Evolutionary conservation across 1,139 yeast genomes (phyloP), one percentile per base, ranked within the genome.

Genomic region (Zhuliangozyma blackwelliae): DNA sequence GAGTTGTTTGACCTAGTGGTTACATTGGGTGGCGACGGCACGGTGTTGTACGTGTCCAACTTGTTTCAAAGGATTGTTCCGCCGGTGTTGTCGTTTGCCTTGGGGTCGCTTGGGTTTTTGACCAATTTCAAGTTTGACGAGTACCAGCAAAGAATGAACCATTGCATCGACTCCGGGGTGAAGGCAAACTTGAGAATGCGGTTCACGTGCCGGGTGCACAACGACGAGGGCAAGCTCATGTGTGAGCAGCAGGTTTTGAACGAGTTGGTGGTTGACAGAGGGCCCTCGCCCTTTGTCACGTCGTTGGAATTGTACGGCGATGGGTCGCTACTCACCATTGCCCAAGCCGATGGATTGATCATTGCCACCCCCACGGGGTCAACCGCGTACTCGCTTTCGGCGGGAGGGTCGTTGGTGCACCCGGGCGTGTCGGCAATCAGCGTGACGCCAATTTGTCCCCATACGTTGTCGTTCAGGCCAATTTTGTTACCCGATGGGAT

Each of bases 301-400:
- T 83, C 82, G 71, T 67, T 87, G 41, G 96, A 87, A 51, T 60
- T 87, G 22, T 87, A 82, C 49, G 95, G 95, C 5, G 92, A 87
- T 54, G 88, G 86, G 12, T 75, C 84, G 2, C 62, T 87, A 28
- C 65, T 87, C 39, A 87, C 96, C 0, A 82, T 86, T 12, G 95
- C 92, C 0, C 96, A 87, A 55, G 95, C 96, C 0, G 96, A 88
- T 57, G 96, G 96, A 0, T 61, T 88, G 25, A 87, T 88, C 40
- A 72, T 88, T 28, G 94, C 95, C 0, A 87, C 96, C 0, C 96
- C 96, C 5, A 88, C 96, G 0, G 96, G 96, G 0, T 85, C 95
- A 2, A 88, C 96, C 0, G 96, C 96, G 0, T 88, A 88, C 55
- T 85, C 95, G 1, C 65, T 88, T 28, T 82, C 94, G 29, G 96